phyloP scores from a whole-genome alignment of 2,329 filamentous ascomycete genomes.

The Claviceps africana region DNA sequence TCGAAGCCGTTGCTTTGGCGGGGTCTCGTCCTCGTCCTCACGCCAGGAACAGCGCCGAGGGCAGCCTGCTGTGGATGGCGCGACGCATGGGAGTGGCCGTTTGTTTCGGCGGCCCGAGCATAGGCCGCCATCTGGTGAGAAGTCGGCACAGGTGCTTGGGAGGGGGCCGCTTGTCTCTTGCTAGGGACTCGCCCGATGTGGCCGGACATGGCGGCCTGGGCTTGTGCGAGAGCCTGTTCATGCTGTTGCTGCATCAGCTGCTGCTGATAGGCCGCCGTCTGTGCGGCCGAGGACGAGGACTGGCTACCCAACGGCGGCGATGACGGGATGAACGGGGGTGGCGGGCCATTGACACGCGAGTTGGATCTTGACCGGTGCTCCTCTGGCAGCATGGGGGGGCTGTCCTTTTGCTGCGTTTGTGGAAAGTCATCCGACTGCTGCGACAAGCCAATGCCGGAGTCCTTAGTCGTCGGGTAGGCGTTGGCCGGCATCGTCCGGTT shows the following conservation, averaged over 20 bases:
- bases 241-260: constrained; percentile 67
- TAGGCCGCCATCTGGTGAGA: constrained; percentile 15
- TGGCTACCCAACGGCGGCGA: constrained; percentile 19
- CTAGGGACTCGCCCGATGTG: constrained; percentile 61
- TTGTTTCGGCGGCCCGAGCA: constrained; percentile 16
- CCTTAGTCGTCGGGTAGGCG: constrained; percentile 35
- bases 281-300: constrained; percentile 18
- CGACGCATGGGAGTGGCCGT: constrained; percentile 19
- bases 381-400: constrained; percentile 47
- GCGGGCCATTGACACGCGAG: constrained; percentile 43
- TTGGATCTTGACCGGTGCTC: constrained; percentile 56
- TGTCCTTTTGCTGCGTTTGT: constrained; percentile 37
- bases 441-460: constrained; percentile 49
- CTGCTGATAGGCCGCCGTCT: constrained; percentile 42
- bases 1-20: constrained; percentile 72
- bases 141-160: constrained; percentile 12
- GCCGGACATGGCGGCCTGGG: constrained; percentile 61
- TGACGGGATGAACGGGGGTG: constrained; percentile 35
- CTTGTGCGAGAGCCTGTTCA: constrained; percentile 66
- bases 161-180: constrained; percentile 42
- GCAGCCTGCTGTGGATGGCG: constrained; percentile 24
- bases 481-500: constrained; percentile 40
- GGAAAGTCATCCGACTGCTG: constrained; percentile 42
- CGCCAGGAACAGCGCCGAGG: constrained; percentile 28
- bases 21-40: constrained; percentile 61